Evolutionary conservation across 2,329 filamentous ascomycete species (phyloP), one percentile per base, ranked within the genome.

Genomic region (Trematosphaeria pertusa): DNA sequence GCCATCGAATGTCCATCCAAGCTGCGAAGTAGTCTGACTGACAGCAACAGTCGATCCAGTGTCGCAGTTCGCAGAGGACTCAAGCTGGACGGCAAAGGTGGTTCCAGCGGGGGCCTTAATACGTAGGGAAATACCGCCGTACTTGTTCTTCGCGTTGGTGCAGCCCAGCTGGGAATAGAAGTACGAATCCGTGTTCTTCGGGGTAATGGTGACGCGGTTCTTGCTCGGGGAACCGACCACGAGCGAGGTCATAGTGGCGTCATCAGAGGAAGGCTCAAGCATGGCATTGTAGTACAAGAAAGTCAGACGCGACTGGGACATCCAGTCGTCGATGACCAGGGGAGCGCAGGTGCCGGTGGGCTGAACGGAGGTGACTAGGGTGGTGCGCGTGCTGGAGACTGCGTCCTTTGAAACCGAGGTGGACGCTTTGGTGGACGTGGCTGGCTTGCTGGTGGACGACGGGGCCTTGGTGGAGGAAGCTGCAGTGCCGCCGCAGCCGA

Each of bases 281-380:
- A 85, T 71, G 28, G 82, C 75, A 59, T 86, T 86, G 72, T 85
- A 85, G 58, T 74, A 80, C 12, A 86, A 68, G 65, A 86, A 86
- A 1, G 80, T 83, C 41, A 85, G 66, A 21, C 82, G 80, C 5
- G 82, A 85, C 61, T 86, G 83, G 7, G 82, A 85, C 43, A 75
- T 75, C 77, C 80, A 86, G 69, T 86, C 83, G 52, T 86, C 83
- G 43, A 85, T 74, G 19, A 82, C 61, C 5, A 81, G 65, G 26
- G 71, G 62, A 9, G 69, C 65, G 59, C 79, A 82, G 15, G 68
- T 65, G 31, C 69, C 71, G 36, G 64, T 52, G 3, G 57, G 46
- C 9, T 52, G 51, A 10, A 46, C 36, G 8, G 54, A 37, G 8
- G 60, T 65, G 20, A 47, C 17, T n/a, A 56, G 26, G 8, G 56